Percentiles rank a stretch among this genome's conserved stretches.
phyloP scores from a whole-genome alignment of 2,329 filamentous ascomycete species.

The Madurella mycetomatis region DNA sequence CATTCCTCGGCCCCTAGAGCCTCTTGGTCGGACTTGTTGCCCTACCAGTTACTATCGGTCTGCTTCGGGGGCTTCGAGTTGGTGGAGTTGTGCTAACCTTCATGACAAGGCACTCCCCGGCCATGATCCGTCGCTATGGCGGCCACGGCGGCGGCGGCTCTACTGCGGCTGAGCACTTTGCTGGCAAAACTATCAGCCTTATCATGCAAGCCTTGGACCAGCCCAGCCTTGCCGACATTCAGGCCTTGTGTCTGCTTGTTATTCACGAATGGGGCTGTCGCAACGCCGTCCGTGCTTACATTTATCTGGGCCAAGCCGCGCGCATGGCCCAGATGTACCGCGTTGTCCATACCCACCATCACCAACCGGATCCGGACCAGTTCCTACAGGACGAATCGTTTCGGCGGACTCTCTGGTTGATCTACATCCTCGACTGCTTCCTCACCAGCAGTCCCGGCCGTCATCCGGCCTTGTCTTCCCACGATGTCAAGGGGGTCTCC shows the following conservation, averaged over 20 bases:
- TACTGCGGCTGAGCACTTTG: slow-evolving; percentile 55
- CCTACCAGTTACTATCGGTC: neutral
- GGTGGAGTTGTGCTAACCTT: slow-evolving; percentile 3
- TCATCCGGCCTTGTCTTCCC: slow-evolving; percentile 50
- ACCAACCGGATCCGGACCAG: slow-evolving; percentile 49
- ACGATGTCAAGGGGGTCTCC: slow-evolving; percentile 52
- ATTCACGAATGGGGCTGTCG: slow-evolving; percentile 61
- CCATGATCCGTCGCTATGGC: slow-evolving; percentile 55
- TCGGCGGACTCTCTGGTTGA: slow-evolving; percentile 57
- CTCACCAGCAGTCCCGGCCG: slow-evolving; percentile 58
- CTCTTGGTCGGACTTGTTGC: too few species aligned
- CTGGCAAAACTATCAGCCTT: slow-evolving; percentile 51
- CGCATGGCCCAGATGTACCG: slow-evolving; percentile 62
- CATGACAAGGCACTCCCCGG: slow-evolving; percentile 47
- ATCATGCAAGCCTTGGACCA: slow-evolving; percentile 57
- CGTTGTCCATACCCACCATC: slow-evolving; percentile 53
- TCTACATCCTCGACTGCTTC: slow-evolving; percentile 60
- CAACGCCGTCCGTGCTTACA: slow-evolving; percentile 59
- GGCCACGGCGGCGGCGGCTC: slow-evolving; percentile 46
- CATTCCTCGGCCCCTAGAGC: neutral
- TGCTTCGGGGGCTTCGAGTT: slow-evolving; percentile 15
- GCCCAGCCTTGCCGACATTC: slow-evolving; percentile 56
- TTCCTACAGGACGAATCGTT: slow-evolving; percentile 59
- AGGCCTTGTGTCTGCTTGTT: slow-evolving; percentile 56
- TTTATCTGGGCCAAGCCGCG: slow-evolving; percentile 59